Evolutionary conservation across 2,329 filamentous ascomycete genomes (phyloP).

Genomic region (Aspergillus pseudotamarii): DNA sequence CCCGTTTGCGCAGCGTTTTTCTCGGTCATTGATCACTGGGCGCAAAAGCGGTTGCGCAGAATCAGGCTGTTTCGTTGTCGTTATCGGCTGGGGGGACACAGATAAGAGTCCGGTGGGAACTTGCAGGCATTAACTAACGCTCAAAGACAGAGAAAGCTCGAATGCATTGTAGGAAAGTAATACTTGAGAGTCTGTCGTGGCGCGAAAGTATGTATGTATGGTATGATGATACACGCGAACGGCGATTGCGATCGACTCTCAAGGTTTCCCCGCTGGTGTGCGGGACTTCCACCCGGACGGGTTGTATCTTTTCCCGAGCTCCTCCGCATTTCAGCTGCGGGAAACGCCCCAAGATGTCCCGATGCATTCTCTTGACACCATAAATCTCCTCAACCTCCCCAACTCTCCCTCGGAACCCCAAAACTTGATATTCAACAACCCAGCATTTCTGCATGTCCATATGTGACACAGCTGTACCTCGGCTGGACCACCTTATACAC

Average conservation of each 20-base stretch:
- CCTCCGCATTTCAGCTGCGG: constrained; percentile 24
- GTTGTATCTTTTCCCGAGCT: constrained; percentile 21
- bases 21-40: constrained; percentile 33
- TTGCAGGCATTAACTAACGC: constrained; percentile 30
- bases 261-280: constrained; percentile 22
- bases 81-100: constrained; percentile 22
- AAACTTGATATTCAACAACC: not conserved
- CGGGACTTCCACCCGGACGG: constrained; percentile 17
- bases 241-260: constrained; percentile 17
- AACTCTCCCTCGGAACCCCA: not conserved
- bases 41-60: constrained; percentile 29
- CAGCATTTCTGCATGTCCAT: not conserved
- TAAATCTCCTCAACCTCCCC: not conserved
- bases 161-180: constrained; percentile 1
- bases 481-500: not conserved
- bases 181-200: constrained; percentile 9
- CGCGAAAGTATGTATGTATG: constrained; percentile 13
- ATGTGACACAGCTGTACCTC: not conserved
- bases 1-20: constrained; percentile 28
- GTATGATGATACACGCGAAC: constrained; percentile 17
- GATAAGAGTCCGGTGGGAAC: constrained; percentile 24
- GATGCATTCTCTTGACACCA: not conserved
- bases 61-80: constrained; percentile 18
- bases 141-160: not conserved
- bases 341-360: not conserved